These are phyloP conservation scores for Sordariomycetes sp. DNA, from an alignment of 2,329 filamentous ascomycete genomes.

Conservation along the genomic window DNA sequence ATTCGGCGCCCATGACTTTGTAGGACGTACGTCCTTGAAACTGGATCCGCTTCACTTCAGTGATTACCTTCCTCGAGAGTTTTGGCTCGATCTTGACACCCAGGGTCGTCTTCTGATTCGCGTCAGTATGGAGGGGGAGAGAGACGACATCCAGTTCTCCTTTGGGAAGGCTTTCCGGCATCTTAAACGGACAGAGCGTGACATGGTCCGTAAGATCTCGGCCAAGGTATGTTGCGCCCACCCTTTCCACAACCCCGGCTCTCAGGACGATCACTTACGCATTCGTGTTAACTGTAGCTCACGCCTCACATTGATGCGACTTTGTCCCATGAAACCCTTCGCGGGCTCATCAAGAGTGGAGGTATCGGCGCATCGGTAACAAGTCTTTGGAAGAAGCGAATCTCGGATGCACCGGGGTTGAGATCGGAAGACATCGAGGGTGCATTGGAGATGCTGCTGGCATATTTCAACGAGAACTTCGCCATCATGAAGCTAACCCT, in stretches of 20 bases:
- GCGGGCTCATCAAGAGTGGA: constrained; percentile 59
- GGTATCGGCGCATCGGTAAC: constrained; percentile 64
- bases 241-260: neutral
- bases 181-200: constrained; percentile 87
- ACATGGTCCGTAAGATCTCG: constrained; percentile 97
- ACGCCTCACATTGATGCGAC: constrained; percentile 87
- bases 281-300: constrained; percentile 41
- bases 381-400: constrained; percentile 53
- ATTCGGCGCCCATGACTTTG: constrained; percentile 93
- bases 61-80: constrained; percentile 90
- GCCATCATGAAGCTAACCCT: constrained; percentile 97
- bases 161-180: constrained; percentile 96
- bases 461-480: constrained; percentile 98
- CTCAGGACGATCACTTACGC: neutral
- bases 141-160: constrained; percentile 97
- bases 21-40: constrained; percentile 92
- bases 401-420: constrained; percentile 35
- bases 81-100: constrained; percentile 95
- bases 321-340: constrained; percentile 72
- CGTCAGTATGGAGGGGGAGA: constrained; percentile 97
- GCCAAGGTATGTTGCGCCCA: constrained; percentile 63
- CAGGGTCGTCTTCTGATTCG: constrained; percentile 82
- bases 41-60: constrained; percentile 96
- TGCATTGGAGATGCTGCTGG: constrained; percentile 74
- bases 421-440: constrained; percentile 67